phyloP scores from a whole-genome alignment of 352 stramenopile genomes.

The Pythium periplocum region DNA sequence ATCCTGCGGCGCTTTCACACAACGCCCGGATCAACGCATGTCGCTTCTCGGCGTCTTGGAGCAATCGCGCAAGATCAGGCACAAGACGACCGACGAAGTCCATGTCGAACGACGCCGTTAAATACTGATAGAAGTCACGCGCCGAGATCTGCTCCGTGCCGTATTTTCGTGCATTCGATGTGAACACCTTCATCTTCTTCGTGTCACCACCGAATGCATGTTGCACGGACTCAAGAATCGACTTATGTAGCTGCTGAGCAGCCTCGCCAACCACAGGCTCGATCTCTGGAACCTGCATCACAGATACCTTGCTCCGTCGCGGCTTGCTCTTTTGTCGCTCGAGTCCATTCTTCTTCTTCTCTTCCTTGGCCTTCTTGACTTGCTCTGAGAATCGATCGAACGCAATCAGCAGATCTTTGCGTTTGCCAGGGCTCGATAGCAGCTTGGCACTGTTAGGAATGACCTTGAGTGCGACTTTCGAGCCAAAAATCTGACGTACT shows the following conservation, averaged over 20 bases:
- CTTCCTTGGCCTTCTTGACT: slow-evolving; percentile 71
- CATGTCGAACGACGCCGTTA: slow-evolving; percentile 83
- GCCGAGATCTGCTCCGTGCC: slow-evolving; percentile 82
- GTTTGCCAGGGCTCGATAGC: slow-evolving; percentile 50
- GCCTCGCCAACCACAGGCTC: slow-evolving; percentile 81
- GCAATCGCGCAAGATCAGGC: slow-evolving; percentile 72
- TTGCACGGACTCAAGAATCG: slow-evolving; percentile 74
- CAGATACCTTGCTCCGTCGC: slow-evolving; percentile 36
- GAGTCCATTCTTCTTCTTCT: slow-evolving; percentile 55
- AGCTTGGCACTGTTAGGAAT: slow-evolving; percentile 72
- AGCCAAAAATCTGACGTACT: slow-evolving; percentile 61
- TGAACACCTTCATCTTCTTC: slow-evolving; percentile 87
- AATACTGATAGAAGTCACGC: slow-evolving; percentile 87
- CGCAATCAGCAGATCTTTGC: slow-evolving; percentile 40
- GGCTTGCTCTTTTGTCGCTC: slow-evolving; percentile 30
- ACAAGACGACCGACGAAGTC: slow-evolving; percentile 85
- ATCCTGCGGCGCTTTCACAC: slow-evolving; percentile 78
- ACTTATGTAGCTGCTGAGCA: slow-evolving; percentile 75
- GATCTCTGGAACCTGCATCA: slow-evolving; percentile 70
- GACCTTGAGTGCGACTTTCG: slow-evolving; percentile 67
- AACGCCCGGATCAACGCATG: slow-evolving; percentile 78
- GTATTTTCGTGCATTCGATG: slow-evolving; percentile 79
- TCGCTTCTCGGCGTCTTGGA: slow-evolving; percentile 82
- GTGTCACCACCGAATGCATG: slow-evolving; percentile 63
- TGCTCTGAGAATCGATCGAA: slow-evolving; percentile 62